Percentiles rank a stretch among this genome's conserved stretches.
phyloP scores from a whole-genome alignment of 306 rosid species.

The Glycyrrhiza uralensis region DNA sequence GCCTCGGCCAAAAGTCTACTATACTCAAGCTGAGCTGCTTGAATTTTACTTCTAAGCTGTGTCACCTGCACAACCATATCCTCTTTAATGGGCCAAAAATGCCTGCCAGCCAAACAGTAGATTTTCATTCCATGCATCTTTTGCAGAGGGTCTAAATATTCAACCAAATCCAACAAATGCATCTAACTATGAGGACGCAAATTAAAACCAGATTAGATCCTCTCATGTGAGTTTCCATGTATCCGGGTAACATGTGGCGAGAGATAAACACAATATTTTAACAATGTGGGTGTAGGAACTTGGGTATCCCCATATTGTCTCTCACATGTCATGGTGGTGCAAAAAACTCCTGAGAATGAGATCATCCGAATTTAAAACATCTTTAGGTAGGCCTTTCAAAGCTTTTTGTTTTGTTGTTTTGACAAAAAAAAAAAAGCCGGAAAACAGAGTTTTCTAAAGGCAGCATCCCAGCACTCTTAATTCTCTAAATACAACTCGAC shows the following conservation, averaged over 20 bases:
- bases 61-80: slow-evolving; percentile 50
- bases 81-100: slow-evolving; percentile 13
- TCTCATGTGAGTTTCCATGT: background rate
- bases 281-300: background rate
- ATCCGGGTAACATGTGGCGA: background rate
- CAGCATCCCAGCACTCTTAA: slow-evolving; percentile 5
- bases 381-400: background rate
- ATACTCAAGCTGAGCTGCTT: slow-evolving; percentile 35
- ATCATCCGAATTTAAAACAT: background rate
- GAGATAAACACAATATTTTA: background rate
- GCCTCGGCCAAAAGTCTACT: slow-evolving; percentile 39
- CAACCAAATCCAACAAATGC: background rate
- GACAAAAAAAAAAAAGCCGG: no score
- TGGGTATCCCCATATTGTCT: background rate
- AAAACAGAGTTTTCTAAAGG: background rate
- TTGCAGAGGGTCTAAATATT: background rate
- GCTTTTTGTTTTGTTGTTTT: background rate
- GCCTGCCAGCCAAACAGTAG: background rate
- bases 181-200: background rate
- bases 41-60: slow-evolving; percentile 43
- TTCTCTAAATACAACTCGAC: background rate
- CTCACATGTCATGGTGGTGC: background rate
- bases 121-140: background rate
- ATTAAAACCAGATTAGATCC: background rate
- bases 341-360: background rate